These are phyloP conservation scores for Microglena sp. DNA, from an alignment of 139 green algal species.

Conservation along the genomic window DNA sequence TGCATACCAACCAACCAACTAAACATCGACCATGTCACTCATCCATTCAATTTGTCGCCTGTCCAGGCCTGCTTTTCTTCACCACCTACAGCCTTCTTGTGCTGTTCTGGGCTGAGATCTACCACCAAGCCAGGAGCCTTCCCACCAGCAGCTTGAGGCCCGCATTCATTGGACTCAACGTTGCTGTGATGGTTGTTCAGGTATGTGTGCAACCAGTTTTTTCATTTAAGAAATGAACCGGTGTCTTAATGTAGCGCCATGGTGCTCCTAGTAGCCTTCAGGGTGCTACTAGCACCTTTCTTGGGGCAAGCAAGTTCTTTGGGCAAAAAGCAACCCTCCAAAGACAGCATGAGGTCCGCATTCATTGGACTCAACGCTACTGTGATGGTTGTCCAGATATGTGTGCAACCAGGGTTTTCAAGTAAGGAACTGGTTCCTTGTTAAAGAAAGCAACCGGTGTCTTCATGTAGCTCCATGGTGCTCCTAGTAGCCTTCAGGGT, in stretches of 20 bases:
- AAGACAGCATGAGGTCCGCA: neutral
- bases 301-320: too few relatives aligned
- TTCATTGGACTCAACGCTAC: neutral
- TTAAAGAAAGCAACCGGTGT: too few relatives aligned
- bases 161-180: slow-evolving; percentile 78
- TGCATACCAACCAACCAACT: too few relatives aligned
- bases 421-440: too few relatives aligned
- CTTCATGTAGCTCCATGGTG: too few relatives aligned
- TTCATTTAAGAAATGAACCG: neutral
- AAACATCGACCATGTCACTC: too few relatives aligned
- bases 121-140: slow-evolving; percentile 85
- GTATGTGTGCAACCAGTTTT: slow-evolving; percentile 16
- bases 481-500: too few relatives aligned
- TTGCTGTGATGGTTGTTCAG: slow-evolving; percentile 73
- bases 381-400: too few relatives aligned
- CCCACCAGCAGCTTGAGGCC: slow-evolving; percentile 69
- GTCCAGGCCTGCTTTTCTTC: slow-evolving; percentile 89
- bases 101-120: slow-evolving; percentile 99
- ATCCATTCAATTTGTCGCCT: too few relatives aligned
- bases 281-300: too few relatives aligned
- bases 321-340: neutral
- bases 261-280: too few relatives aligned
- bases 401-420: neutral
- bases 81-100: slow-evolving; percentile 96
- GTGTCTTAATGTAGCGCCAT: too few relatives aligned